A percentile compares a stretch with the other conserved stretches of the same genome.
These are phyloP conservation scores for Ogataea glucozyma DNA, from an alignment of 805 yeast species.

Conservation along the genomic window DNA sequence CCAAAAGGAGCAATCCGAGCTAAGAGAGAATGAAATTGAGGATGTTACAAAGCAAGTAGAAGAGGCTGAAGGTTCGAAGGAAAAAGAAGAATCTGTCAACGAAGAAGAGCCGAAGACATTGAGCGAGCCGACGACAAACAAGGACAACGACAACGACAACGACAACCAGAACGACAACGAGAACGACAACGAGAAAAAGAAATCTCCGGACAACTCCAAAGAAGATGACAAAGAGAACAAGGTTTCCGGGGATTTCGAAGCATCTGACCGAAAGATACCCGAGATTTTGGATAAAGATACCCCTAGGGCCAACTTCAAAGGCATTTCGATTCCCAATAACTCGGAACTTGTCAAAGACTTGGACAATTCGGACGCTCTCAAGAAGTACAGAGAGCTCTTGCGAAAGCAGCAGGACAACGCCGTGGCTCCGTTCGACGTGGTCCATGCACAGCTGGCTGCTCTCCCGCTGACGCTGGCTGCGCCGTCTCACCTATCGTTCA, in stretches of 20 bases:
- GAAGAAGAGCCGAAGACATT: no score
- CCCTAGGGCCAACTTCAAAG: conserved; percentile 30
- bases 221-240: background rate
- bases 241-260: no score
- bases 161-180: conserved; percentile 6
- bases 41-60: no score
- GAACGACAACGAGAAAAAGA: conserved; percentile 15
- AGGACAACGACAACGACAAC: background rate
- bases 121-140: background rate
- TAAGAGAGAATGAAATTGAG: no score
- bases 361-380: conserved; percentile 25
- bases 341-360: conserved; percentile 35
- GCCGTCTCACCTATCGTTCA: conserved; percentile 55
- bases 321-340: conserved; percentile 36
- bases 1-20: background rate
- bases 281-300: background rate
- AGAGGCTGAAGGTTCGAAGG: no score
- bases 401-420: conserved; percentile 18
- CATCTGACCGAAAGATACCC: no score
- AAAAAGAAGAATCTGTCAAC: no score
- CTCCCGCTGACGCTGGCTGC: conserved; percentile 60
- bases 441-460: conserved; percentile 56
- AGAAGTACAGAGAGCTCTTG: conserved; percentile 30
- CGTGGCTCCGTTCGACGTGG: conserved; percentile 24
- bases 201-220: conserved; percentile 5